phyloP scores from a whole-genome alignment of 495 filamentous ascomycete genomes.

The Stereocaulon alpinum region DNA sequence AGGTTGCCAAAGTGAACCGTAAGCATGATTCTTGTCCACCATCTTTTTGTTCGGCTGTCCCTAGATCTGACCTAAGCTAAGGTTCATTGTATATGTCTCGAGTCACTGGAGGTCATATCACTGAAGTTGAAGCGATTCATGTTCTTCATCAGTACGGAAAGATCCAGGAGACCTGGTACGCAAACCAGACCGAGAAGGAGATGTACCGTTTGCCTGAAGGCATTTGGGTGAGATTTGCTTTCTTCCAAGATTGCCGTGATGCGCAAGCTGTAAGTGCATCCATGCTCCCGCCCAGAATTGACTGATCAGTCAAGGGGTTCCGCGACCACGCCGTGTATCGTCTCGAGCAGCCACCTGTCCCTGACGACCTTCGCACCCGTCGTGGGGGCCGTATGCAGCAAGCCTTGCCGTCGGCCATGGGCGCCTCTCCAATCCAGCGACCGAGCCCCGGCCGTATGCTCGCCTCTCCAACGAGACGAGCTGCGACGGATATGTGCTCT shows the following conservation, averaged over 20 bases:
- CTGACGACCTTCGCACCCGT: slow-evolving; percentile 16
- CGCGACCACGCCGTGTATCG: slow-evolving; percentile 20
- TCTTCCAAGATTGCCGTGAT: slow-evolving; percentile 32
- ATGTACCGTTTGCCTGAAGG: slow-evolving; percentile 34
- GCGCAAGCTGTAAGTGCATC: slow-evolving; percentile 24
- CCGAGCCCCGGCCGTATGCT: slow-evolving; percentile 8
- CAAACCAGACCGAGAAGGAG: slow-evolving; percentile 26
- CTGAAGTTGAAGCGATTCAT: slow-evolving; percentile 32
- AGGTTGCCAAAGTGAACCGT: slow-evolving; percentile 46
- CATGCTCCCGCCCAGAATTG: background rate
- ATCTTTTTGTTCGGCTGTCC: background rate
- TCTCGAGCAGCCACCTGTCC: slow-evolving; percentile 22
- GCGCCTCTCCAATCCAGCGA: slow-evolving; percentile 6
- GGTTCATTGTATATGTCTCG: slow-evolving; percentile 42
- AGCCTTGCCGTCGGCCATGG: background rate
- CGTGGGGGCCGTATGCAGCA: background rate
- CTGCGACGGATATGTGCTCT: slow-evolving; percentile 37
- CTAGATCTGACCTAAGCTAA: slow-evolving; percentile 20
- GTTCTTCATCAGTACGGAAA: slow-evolving; percentile 27
- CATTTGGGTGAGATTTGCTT: slow-evolving; percentile 40
- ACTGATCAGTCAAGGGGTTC: slow-evolving; percentile 19
- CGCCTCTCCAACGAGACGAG: slow-evolving; percentile 8
- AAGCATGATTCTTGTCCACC: slow-evolving; percentile 22
- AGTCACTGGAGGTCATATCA: slow-evolving; percentile 30
- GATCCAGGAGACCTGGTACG: slow-evolving; percentile 24